These are phyloP conservation scores for Oryza meridionalis DNA, from an alignment of 176 grass and related monocot species.

Conservation along the genomic window DNA sequence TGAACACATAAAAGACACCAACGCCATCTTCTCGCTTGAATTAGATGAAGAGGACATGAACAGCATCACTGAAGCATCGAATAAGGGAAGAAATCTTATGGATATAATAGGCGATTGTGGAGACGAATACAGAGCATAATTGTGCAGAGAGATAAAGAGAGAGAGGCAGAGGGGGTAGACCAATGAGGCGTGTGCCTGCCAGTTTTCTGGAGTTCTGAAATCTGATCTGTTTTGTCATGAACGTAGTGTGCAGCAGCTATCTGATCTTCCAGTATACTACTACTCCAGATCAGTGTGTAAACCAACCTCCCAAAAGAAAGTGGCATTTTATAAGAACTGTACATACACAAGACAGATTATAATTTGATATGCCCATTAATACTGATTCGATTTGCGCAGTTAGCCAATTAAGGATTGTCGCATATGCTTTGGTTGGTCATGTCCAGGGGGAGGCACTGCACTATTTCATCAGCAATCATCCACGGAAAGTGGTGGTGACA, in stretches of 20 bases:
- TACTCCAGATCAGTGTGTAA: neutral
- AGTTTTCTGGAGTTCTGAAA: constrained; percentile 9
- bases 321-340: neutral
- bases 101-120: constrained; percentile 86
- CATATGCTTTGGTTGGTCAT: neutral
- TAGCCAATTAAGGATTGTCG: neutral
- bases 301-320: neutral
- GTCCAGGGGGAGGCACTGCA: neutral
- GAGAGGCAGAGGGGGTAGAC: neutral
- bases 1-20: constrained; percentile 86
- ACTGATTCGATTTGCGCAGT: neutral
- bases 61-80: constrained; percentile 64
- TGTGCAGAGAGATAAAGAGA: neutral
- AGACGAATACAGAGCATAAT: constrained; percentile 78
- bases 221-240: neutral
- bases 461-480: neutral
- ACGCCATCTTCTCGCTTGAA: constrained; percentile 65
- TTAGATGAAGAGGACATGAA: constrained; percentile 91
- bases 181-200: neutral
- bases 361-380: neutral
- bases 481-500: constrained; percentile 11
- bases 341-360: neutral
- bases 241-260: neutral
- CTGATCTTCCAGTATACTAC: neutral
- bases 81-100: constrained; percentile 70